Base-by-base conservation (phyloP, 2,329 filamentous ascomycete genomes). In the Ilyonectria mors-panacis region DNA sequence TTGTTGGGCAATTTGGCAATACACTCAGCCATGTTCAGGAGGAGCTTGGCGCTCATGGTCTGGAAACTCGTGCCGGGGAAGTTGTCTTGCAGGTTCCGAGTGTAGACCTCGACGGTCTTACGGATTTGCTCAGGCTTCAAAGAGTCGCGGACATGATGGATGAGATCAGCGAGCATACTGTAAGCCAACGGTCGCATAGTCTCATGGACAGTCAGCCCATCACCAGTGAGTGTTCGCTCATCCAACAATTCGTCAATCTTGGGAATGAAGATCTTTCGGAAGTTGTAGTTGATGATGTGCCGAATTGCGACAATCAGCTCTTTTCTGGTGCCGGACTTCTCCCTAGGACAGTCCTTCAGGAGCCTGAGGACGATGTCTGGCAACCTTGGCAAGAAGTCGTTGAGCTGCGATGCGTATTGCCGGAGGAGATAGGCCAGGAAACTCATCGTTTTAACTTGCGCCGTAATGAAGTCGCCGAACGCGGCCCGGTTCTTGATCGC, bases 201-300 rank as follows among this genome's bases (percentile, higher is more conserved):
- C 81, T 99, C 95, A 77, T 98, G 97, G 0, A 98, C 96, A 0
- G 96, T 99, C 59, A 99, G 84, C 0, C 96, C 96, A 81, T 99
- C 96, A 12, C 96, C 97, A 62, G 98, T 97, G 63, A 99, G 82
- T 0, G 95, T 98, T 74, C 94, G 89, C 83, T 98, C 95, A 72
- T 99, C 96, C 51, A 99, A 84, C 39, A 99, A 86, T 78, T 98
- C 94, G 73, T 98, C 94, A 72, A 99, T 98, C 80, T 97, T 97
- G 42, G 91, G 91, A 28, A 98, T 83, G 78, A 99, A 99, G 60
- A 98, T 97, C 78, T 94, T 95, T 63, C 96, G 87, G 75, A 98
- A 98, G 78, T 98, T 98, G 83, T 98, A 98, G 82, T 98, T 99
- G 81, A 99, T 98, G 74, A 99, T 98, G 78, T 99, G 97, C 23